A percentile compares a stretch with the other conserved stretches of the same genome.
phyloP scores from a whole-genome alignment of 2,329 filamentous ascomycete genomes.

The Chalaropsis thielavioides region DNA sequence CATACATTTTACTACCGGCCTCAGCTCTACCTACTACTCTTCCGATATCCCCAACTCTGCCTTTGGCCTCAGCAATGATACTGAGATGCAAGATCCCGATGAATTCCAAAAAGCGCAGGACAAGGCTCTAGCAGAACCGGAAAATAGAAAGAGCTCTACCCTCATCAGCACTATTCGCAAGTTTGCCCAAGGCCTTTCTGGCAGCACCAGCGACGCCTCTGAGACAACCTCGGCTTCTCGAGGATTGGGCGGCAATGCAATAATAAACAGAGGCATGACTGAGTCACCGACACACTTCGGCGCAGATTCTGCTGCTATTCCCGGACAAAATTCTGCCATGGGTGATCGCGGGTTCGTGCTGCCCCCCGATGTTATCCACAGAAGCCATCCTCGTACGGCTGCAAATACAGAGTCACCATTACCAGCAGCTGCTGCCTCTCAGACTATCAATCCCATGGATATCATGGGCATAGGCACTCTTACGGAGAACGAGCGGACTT shows the following conservation, averaged over 20 bases:
- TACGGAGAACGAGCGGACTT: slow-evolving; percentile 4
- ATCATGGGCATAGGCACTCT: neutral
- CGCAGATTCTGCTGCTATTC: slow-evolving; percentile 19
- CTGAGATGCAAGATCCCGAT: slow-evolving; percentile 10
- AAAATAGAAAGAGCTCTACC: slow-evolving; percentile 4
- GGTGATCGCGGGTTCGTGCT: slow-evolving; percentile 5
- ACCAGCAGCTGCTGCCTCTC: neutral
- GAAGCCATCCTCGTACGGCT: neutral
- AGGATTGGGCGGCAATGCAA: neutral
- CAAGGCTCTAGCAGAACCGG: neutral
- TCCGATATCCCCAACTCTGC: slow-evolving; percentile 16
- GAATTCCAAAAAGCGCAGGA: slow-evolving; percentile 8
- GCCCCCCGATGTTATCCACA: neutral
- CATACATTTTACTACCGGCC: slow-evolving; percentile 1
- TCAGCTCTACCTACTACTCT: slow-evolving; percentile 17
- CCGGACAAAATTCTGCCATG: neutral
- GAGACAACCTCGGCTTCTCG: neutral
- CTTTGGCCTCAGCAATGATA: slow-evolving; percentile 15
- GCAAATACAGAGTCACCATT: neutral
- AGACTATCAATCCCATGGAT: slow-evolving; percentile 9
- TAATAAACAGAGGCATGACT: slow-evolving; percentile 13
- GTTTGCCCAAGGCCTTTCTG: slow-evolving; percentile 11
- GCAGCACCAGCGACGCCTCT: slow-evolving; percentile 3
- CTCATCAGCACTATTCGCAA: slow-evolving; percentile 10
- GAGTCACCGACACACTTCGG: slow-evolving; percentile 21